Percentiles rank a stretch among this genome's conserved stretches.
Conservation (phyloP, 805 yeast species). For the Suhomyces xylopsoci region DNA sequence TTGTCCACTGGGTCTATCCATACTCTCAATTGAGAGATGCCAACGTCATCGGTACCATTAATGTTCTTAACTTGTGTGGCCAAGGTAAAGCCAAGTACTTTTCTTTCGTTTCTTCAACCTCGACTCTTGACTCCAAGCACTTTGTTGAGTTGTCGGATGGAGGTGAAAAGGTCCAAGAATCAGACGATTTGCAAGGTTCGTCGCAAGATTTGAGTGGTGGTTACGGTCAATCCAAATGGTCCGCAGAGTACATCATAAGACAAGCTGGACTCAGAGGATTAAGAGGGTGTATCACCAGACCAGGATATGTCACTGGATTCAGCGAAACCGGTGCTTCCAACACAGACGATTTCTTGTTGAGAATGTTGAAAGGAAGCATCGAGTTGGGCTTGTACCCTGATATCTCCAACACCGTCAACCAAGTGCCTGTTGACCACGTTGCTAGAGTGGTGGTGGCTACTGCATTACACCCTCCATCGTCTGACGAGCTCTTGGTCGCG, state of each 20-base stretch:
- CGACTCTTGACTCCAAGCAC: slow-evolving; percentile 82
- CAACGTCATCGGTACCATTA: slow-evolving; percentile 83
- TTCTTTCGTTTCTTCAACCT: slow-evolving; percentile 93
- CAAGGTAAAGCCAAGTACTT: slow-evolving; percentile 82
- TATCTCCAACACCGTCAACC: slow-evolving; percentile 82
- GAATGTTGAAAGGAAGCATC: slow-evolving; percentile 92
- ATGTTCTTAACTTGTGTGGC: slow-evolving; percentile 74
- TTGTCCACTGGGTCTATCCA: slow-evolving; percentile 98
- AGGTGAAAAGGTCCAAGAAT: slow-evolving; percentile 69
- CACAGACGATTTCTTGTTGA: slow-evolving; percentile 92
- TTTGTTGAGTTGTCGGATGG: slow-evolving; percentile 82
- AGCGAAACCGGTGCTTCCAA: slow-evolving; percentile 82
- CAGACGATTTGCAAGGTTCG: slow-evolving; percentile 82
- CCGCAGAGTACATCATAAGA: slow-evolving; percentile 85
- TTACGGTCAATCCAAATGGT: slow-evolving; percentile 98
- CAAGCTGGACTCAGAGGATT: slow-evolving; percentile 86
- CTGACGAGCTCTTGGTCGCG: slow-evolving; percentile 61
- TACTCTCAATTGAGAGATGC: slow-evolving; percentile 88
- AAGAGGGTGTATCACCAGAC: slow-evolving; percentile 85
- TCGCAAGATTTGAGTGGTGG: slow-evolving; percentile 82
- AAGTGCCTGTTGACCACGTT: slow-evolving; percentile 98
- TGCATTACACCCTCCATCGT: slow-evolving; percentile 69
- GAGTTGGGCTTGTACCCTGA: slow-evolving; percentile 86
- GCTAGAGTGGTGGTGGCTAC: slow-evolving; percentile 86
- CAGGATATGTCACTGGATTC: slow-evolving; percentile 94